Base-by-base conservation (phyloP, 2,329 filamentous ascomycete species). In the Zymoseptoria ardabiliae region DNA sequence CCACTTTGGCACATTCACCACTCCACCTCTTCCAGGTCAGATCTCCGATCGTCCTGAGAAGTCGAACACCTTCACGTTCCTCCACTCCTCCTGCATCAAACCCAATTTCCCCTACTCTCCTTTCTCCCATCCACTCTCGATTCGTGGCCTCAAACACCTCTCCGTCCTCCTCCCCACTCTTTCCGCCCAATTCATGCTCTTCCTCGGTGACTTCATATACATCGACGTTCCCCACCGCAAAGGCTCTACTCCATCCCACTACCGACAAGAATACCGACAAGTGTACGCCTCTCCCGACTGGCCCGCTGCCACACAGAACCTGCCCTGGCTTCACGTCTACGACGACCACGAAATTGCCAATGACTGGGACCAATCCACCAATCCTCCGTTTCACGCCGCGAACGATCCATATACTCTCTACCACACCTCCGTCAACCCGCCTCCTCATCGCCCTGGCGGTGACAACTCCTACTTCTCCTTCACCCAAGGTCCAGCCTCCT, bases 321-420 rank as follows among this genome's bases (percentile, higher is more conserved):
- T 97, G n/a, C 95, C 92, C 68, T 99, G 94, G 94, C 90, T 97
- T 51, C 94, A 99, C 70, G 92, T 96, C 2, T 83, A 97, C 6
- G 94, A 99, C 70, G 94, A 99, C 72, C 94, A 99, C 69, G 94
- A 99, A 72, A 97, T 99, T 62, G 83, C 84, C 4, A 97, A 99
- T 68, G 94, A 97, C 75, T 97, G 92, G 91, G 85, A 88, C 61
- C 80, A 82, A 19, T 94, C 93, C 71, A 87, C 84, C 13, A 91
- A 90, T 0, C 89, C 90, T 5, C 83, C 96, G 0, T 97, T 93
- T 71, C 75, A 81, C 2, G 84, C 88, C 0, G 92, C 93, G 4
- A 84, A 89, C 51, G 91, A 95, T 61, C 90, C 93, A 0, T 99
- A 89, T 79, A 79, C 86, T 53, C 84, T 91, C 70, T 99, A 99